Evolutionary conservation across 1,284 basidiomycete species (phyloP), one percentile per base, ranked within the genome.

Genomic region (Blastosporella zonata): DNA sequence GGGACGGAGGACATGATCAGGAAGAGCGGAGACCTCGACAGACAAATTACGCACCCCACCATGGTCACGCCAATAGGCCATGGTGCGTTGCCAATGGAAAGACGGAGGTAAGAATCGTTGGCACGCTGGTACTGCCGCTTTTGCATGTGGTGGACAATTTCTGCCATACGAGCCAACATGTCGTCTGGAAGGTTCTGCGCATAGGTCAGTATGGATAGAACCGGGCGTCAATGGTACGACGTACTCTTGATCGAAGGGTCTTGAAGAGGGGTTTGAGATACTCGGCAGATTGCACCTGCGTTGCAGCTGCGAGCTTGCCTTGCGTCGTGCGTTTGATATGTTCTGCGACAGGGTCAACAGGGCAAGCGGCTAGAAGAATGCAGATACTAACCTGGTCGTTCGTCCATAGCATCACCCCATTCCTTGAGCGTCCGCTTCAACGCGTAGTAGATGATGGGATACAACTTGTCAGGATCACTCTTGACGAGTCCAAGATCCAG

Each of bases 31-130:
- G 17, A 44, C 37, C 40, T 15, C 25, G 27, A 23, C 17, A 21
- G 21, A 39, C 13, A 3, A 21, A 38, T 8, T 7, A 76, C 85
- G 29, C 65, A 92, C 92, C 91, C 93, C 72, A 97, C 96, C 89
- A 96, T 96, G 51, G 97, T 99, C 4, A 99, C 97, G 47, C 97
- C 97, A 62, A 99, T 98, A 0, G 97, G 97, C 97, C 97, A 99
- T 1, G 97, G 95, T 0, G 97, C 96, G 63, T 97, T 99, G 13
- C 97, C 97, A 54, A 99, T 99, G 3, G 91, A 95, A 27, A 99
- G 74, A 20, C 96, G 88, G 13, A 99, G 81, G 67, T 99, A 99
- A 0, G 94, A 88, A 65, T 99, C 97, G 62, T 99, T 99, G 0
- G 97, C 97, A 50, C 78, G 81, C 61, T 97, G 89, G 62, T 99